phyloP scores from a whole-genome alignment of 768 basidiomycete species.

The Hirschioporus abietinus region DNA sequence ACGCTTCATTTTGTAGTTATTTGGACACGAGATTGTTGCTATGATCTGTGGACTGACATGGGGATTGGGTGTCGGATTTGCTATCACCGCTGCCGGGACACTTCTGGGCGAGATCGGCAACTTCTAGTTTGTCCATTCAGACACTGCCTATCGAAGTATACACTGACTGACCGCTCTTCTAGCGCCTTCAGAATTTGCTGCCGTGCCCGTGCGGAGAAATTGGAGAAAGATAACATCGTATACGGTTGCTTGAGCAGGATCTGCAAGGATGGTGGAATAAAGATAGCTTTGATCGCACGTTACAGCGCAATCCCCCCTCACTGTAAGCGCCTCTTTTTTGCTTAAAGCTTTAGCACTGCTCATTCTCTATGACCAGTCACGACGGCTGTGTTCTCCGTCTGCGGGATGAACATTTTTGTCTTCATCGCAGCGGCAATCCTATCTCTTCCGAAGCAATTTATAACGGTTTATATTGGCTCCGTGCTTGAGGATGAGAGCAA shows the following conservation, averaged over 20 bases:
- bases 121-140: slow-evolving; percentile 21
- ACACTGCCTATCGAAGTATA: background rate
- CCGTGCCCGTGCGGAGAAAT: slow-evolving; percentile 28
- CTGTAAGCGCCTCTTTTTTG: slow-evolving; percentile 16
- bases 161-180: background rate
- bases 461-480: slow-evolving; percentile 40
- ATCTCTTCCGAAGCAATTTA: slow-evolving; percentile 40
- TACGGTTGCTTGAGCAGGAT: slow-evolving; percentile 38
- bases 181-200: slow-evolving; percentile 36
- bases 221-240: slow-evolving; percentile 24
- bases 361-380: slow-evolving; percentile 21
- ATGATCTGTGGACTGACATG: slow-evolving; percentile 39
- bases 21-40: slow-evolving; percentile 42
- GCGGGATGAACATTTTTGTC: slow-evolving; percentile 34
- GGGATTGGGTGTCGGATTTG: slow-evolving; percentile 41
- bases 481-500: slow-evolving; percentile 9
- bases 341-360: background rate
- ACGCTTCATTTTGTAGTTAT: slow-evolving; percentile 21
- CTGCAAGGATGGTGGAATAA: slow-evolving; percentile 38
- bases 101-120: slow-evolving; percentile 35
- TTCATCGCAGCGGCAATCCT: slow-evolving; percentile 35
- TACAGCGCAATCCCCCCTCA: slow-evolving; percentile 32
- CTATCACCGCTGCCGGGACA: slow-evolving; percentile 33
- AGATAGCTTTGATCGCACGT: slow-evolving; percentile 27
- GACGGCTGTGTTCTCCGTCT: slow-evolving; percentile 35